Evolutionary conservation across 306 rosid species (phyloP).

Genomic region (Cucumis hystrix): DNA sequence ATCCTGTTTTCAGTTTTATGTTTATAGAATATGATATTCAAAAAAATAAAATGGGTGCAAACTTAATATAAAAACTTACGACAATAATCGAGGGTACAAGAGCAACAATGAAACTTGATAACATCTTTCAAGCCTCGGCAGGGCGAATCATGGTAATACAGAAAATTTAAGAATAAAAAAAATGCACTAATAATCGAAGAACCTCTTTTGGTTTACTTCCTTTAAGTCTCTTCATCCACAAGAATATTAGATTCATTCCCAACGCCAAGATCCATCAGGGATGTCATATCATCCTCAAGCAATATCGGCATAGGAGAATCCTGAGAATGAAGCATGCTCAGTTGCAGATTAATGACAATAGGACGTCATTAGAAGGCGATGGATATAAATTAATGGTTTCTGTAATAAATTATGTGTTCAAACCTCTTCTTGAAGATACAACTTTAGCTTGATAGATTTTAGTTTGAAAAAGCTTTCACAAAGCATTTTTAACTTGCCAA

Average conservation of each 20-base stretch:
- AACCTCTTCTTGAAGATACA: constrained; percentile 89
- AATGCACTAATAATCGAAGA: not conserved
- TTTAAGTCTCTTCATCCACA: constrained; percentile 61
- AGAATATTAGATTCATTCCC: constrained; percentile 19
- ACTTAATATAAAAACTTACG: too few species aligned
- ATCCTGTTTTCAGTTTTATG: too few species aligned
- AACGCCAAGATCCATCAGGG: constrained; percentile 35
- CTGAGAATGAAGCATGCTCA: constrained; percentile 24
- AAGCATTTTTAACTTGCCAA: constrained; percentile 78
- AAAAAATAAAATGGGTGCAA: too few species aligned
- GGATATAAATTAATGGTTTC: not conserved
- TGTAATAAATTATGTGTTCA: constrained; percentile 3
- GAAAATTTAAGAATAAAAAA: not conserved
- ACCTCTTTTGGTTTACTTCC: not conserved
- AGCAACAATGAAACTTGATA: too few species aligned
- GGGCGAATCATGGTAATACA: not conserved
- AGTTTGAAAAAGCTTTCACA: constrained; percentile 90
- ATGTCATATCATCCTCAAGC: constrained; percentile 41
- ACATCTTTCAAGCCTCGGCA: not conserved
- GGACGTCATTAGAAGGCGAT: not conserved
- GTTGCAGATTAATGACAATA: not conserved
- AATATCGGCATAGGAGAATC: constrained; percentile 63
- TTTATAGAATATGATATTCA: too few species aligned
- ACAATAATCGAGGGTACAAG: not conserved
- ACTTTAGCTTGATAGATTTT: constrained; percentile 51